phyloP scores from a whole-genome alignment of 345 rosid species.

The Eucalyptus caleyi region DNA sequence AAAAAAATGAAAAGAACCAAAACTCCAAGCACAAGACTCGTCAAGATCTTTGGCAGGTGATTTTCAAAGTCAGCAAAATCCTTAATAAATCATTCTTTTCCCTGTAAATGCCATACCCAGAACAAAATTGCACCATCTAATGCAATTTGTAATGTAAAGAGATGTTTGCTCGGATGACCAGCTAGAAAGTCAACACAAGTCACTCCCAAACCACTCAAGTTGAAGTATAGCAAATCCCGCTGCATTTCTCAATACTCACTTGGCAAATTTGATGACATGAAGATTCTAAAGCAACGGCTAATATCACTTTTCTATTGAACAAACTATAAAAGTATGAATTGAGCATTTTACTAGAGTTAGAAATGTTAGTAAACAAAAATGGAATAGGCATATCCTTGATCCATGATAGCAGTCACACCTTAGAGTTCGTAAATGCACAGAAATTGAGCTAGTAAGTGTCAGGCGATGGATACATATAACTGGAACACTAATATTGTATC shows the following conservation, averaged over 20 bases:
- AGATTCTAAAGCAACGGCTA: background rate
- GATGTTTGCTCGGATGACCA: background rate
- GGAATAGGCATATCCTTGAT: background rate
- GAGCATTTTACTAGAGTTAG: background rate
- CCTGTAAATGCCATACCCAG: background rate
- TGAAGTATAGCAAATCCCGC: background rate
- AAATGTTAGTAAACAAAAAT: background rate
- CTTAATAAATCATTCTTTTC: background rate
- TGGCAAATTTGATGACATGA: background rate
- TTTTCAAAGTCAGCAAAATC: background rate
- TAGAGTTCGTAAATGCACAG: background rate
- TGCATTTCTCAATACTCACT: background rate
- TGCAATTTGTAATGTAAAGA: background rate
- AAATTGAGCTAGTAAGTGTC: background rate
- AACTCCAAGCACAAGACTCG: background rate
- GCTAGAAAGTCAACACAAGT: background rate
- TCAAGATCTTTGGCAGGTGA: background rate
- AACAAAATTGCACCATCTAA: background rate
- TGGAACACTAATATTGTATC: background rate
- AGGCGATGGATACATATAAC: background rate
- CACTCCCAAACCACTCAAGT: background rate
- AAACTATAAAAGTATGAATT: background rate
- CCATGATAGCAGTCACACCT: background rate
- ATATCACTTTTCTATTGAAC: background rate
- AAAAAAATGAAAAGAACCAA: background rate